Base-by-base conservation (phyloP, 805 yeast species). In the Candida germanica region DNA sequence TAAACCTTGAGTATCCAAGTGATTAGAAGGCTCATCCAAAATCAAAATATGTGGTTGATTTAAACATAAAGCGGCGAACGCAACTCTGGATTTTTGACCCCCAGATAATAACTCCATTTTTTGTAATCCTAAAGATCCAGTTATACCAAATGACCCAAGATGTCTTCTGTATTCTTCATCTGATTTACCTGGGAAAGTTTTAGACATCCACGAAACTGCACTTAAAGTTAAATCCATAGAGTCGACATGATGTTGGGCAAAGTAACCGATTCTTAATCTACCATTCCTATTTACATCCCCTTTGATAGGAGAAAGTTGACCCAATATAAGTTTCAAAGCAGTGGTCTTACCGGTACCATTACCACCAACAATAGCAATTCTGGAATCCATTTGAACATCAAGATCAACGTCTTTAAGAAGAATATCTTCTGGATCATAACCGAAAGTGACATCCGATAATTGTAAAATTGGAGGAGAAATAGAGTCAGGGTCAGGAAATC, bases 341-440 rank as follows among this genome's bases (percentile, higher is more conserved):
- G 99, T 93, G 8, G 98, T 89, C 61, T 93, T 93, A 84, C 99
- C 99, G 56, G 96, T 87, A 69, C 99, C 99, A 59, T 93, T 93
- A 42, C 97, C 98, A 75, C 99, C 99, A 41, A 93, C 96, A 42
- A 93, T 71, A 0, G 98, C 98, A 51, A 93, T 85, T 60, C 99
- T 77, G 1, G 97, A 88, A 52, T 89, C 86, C 86, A 91, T 72
- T 61, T 87, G 95, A 36, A 93, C 87, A 48, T 87, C 95, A 43
- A 93, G 61, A 48, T 89, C 95, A 27, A 89, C 97, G 49, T 87
- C 69, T 20, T 73, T 71, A 45, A 91, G 64, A 40, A 89, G 61
- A 20, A 87, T 64, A 38, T 79, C 79, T 3, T 69, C 66, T 5
- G 83, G 80, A 31, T 66, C 62, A 59, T 93, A 93, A 30, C 96